Evolutionary conservation across 1,139 yeast species (phyloP).

Genomic region (Hemisphaericaspora lyxosophila): DNA sequence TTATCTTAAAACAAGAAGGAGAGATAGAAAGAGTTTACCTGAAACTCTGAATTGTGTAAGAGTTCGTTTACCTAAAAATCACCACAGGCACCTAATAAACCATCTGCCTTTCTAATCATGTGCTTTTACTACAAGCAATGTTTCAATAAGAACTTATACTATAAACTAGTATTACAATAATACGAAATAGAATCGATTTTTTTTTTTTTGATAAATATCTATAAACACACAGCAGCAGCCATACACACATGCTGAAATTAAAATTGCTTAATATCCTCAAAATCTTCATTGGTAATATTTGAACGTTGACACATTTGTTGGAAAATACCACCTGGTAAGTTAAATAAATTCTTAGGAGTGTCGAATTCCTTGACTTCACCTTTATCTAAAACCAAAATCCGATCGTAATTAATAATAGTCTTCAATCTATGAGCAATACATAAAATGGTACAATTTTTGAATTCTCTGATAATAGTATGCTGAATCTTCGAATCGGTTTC

Average conservation of each 20-base stretch:
- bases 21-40: no score
- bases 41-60: no score
- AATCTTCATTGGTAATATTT: conserved; percentile 37
- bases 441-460: conserved; percentile 37
- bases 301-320: conserved; percentile 63
- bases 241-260: background rate
- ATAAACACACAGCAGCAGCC: background rate
- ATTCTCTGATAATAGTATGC: conserved; percentile 33
- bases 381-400: conserved; percentile 39
- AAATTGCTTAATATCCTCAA: conserved; percentile 8
- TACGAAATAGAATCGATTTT: no score
- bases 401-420: conserved; percentile 38
- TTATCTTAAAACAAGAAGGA: no score
- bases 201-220: no score
- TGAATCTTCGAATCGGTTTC: conserved; percentile 45
- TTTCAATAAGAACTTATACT: no score
- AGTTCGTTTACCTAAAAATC: background rate
- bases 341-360: conserved; percentile 40
- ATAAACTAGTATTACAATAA: no score
- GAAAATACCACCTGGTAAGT: conserved; percentile 26
- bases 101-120: no score
- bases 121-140: background rate
- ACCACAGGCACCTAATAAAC: background rate
- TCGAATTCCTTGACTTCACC: conserved; percentile 65
- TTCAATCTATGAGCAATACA: conserved; percentile 45